Percentiles rank a stretch among this genome's conserved stretches.
Conservation (phyloP, 78 protist genomes). For the Protostelium mycophagum region DNA sequence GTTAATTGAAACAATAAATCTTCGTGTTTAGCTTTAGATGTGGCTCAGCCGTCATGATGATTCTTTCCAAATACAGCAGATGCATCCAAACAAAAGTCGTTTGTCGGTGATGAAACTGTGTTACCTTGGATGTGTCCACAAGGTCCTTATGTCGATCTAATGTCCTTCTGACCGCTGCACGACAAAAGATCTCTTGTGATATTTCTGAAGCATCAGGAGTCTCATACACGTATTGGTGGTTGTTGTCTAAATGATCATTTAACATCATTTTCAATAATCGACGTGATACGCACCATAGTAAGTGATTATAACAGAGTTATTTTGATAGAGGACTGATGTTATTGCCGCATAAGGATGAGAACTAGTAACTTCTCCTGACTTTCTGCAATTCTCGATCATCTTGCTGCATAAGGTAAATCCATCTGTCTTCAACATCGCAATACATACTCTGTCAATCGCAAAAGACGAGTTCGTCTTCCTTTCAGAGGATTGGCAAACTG, state of each 20-base stretch:
- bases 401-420: not conserved
- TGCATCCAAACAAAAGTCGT: too few relatives aligned
- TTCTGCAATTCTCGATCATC: not conserved
- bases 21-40: too few relatives aligned
- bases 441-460: not conserved
- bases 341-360: not conserved
- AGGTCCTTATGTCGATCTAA: not conserved
- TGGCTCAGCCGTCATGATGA: too few relatives aligned
- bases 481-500: not conserved
- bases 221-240: not conserved
- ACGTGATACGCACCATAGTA: not conserved
- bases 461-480: not conserved
- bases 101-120: too few relatives aligned
- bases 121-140: not conserved
- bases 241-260: not conserved
- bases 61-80: too few relatives aligned
- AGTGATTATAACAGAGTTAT: not conserved
- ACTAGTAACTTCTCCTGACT: not conserved
- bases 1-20: too few relatives aligned
- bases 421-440: not conserved
- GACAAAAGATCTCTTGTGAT: not conserved
- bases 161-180: not conserved
- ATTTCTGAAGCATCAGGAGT: not conserved
- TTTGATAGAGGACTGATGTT: not conserved
- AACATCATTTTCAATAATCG: not conserved